Percentiles rank a stretch among this genome's conserved stretches.
These are phyloP conservation scores for Heterobasidion parviporum DNA, from an alignment of 1,284 basidiomycete genomes.

Conservation along the genomic window DNA sequence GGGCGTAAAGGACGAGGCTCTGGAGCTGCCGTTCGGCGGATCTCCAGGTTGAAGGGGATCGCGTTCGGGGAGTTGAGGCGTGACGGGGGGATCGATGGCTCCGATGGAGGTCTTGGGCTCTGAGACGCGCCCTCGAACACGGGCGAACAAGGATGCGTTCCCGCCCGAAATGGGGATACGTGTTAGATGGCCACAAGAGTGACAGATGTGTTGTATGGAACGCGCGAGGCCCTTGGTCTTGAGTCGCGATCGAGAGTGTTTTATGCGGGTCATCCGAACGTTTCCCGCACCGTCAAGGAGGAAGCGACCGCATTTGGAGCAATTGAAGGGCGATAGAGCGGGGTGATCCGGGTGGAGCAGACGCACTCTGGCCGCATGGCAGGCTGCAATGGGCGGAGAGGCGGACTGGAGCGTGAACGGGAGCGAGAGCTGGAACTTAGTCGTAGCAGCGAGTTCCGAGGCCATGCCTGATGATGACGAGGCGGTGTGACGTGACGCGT, in stretches of 20 bases:
- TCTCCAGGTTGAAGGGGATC: neutral
- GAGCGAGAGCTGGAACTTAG: slow-evolving; percentile 36
- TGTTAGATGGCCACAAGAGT: slow-evolving; percentile 12
- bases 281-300: slow-evolving; percentile 23
- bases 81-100: neutral
- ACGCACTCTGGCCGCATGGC: slow-evolving; percentile 39
- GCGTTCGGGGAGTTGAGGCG: neutral
- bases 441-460: slow-evolving; percentile 24
- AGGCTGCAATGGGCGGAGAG: slow-evolving; percentile 49
- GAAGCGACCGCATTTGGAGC: slow-evolving; percentile 43
- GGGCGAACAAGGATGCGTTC: slow-evolving; percentile 3
- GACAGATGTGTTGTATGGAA: slow-evolving; percentile 8
- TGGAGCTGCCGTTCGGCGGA: neutral
- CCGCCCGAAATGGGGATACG: slow-evolving; percentile 6
- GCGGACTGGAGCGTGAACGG: slow-evolving; percentile 37
- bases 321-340: slow-evolving; percentile 25
- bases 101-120: neutral
- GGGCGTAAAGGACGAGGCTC: neutral
- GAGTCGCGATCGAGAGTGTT: slow-evolving; percentile 4
- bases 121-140: neutral
- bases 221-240: neutral
- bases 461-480: neutral
- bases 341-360: slow-evolving; percentile 21
- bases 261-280: slow-evolving; percentile 15
- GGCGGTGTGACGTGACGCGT: neutral